Base-by-base conservation (phyloP, 2,329 filamentous ascomycete species). In the Phaeosphaeriaceae sp. region DNA sequence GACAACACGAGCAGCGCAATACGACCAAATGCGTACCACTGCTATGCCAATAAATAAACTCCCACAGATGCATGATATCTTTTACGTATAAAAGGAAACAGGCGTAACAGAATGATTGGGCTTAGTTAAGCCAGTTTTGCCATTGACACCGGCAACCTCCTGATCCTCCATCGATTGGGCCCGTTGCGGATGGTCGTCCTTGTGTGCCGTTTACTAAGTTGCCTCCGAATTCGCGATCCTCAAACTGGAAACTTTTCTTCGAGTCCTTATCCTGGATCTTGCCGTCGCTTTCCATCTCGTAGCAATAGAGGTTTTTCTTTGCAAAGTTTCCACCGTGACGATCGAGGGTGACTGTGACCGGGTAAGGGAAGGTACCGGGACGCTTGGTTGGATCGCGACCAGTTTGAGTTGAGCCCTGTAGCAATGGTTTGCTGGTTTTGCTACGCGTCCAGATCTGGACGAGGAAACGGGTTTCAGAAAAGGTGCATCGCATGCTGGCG, bases 391-490 rank as follows among this genome's bases (percentile, higher is more conserved):
- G 78, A 11, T 73, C 68, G 4, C 74, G 64, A 18, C 57, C 60
- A 67, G 66, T 74, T 5, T 63, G 63, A 4, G 56, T 48, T 52
- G 68, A 58, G 28, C 58, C 45, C 48, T 64, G 56, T 12, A 75
- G 55, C 13, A 74, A 42, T 3, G 68, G 61, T 49, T 72, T 74
- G 38, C 73, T 72, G 1, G 63, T 68, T 9, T 76, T 68, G 41
- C 76, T 79, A 26, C 63, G 64, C 0, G 85, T 87, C 83, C 83
- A 87, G 44, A 87, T 86, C 56, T 83, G 81, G 1, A 87, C 79
- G 4, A 81, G 74, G 58, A 87, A 81, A 3, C 85, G 77, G 1
- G 84, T 87, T 55, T 87, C 78, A 0, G 82, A 73, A 76, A 82
- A 87, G 3, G 83, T 85, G 61, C 83, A 85, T 21, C 79, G 74